Conservation (phyloP, 176 grass and related monocot species). For the Canna indica region DNA sequence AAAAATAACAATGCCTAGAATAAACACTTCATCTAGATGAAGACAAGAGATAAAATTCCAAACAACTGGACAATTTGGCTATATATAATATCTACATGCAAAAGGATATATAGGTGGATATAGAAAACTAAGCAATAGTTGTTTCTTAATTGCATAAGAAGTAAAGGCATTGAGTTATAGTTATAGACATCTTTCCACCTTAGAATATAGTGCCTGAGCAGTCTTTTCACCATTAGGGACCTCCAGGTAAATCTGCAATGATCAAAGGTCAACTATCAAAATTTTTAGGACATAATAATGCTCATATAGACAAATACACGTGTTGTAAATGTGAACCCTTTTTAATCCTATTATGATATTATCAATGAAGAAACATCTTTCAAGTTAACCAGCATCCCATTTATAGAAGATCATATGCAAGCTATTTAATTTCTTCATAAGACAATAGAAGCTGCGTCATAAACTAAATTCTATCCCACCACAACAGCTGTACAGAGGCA, state of each 20-base stretch:
- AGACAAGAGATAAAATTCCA: background rate
- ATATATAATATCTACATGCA: no score
- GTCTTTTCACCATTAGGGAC: constrained; percentile 52
- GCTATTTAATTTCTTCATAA: no score
- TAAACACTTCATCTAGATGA: background rate
- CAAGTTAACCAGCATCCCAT: no score
- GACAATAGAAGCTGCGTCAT: no score
- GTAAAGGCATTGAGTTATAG: background rate
- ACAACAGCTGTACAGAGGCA: no score
- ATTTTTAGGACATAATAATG: background rate
- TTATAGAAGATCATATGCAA: no score
- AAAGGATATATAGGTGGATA: no score
- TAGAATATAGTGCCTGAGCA: constrained; percentile 50
- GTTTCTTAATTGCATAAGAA: background rate
- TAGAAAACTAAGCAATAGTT: no score
- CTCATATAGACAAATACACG: background rate
- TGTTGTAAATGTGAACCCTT: no score
- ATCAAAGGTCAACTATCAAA: background rate
- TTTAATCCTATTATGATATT: no score
- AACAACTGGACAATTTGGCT: background rate
- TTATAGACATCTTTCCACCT: constrained; percentile 23
- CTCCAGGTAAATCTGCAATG: constrained; percentile 56
- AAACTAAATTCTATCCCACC: no score
- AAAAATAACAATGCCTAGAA: constrained; percentile 7
- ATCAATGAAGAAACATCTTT: no score